phyloP scores from a whole-genome alignment of 2,329 filamentous ascomycete genomes.

The Exophiala spinifera region DNA sequence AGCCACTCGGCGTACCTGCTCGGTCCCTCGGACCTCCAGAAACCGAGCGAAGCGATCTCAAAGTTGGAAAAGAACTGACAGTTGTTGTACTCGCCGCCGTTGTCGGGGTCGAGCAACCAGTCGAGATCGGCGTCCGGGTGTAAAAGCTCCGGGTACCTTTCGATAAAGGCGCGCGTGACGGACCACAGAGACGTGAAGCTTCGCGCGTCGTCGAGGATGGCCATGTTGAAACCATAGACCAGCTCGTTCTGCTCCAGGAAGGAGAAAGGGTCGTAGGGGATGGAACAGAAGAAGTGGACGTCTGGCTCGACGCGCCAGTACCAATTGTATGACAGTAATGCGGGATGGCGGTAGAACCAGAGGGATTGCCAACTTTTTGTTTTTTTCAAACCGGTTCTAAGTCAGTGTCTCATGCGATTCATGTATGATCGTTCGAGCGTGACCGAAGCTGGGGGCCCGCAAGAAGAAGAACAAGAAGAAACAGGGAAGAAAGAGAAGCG shows the following conservation, averaged over 20 bases:
- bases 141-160: conserved; percentile 44
- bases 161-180: conserved; percentile 47
- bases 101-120: conserved; percentile 46
- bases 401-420: too few species aligned
- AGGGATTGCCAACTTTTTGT: conserved; percentile 36
- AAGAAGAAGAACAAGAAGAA: too few species aligned
- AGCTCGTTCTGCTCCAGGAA: conserved; percentile 36
- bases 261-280: conserved; percentile 40
- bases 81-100: conserved; percentile 41
- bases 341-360: conserved; percentile 42
- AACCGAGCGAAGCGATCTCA: conserved; percentile 49
- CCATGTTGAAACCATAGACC: conserved; percentile 52
- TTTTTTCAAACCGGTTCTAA: too few species aligned
- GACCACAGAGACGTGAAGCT: conserved; percentile 48
- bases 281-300: conserved; percentile 54
- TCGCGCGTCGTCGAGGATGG: conserved; percentile 46
- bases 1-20: conserved; percentile 48
- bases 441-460: too few species aligned
- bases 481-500: too few species aligned
- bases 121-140: conserved; percentile 49
- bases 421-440: too few species aligned
- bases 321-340: conserved; percentile 51
- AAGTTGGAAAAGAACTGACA: conserved; percentile 54
- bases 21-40: conserved; percentile 51
- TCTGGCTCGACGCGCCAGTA: conserved; percentile 62